Percentiles rank a stretch among this genome's conserved stretches.
phyloP scores from a whole-genome alignment of 768 basidiomycete species.

The Hygrophorus pudorinus region DNA sequence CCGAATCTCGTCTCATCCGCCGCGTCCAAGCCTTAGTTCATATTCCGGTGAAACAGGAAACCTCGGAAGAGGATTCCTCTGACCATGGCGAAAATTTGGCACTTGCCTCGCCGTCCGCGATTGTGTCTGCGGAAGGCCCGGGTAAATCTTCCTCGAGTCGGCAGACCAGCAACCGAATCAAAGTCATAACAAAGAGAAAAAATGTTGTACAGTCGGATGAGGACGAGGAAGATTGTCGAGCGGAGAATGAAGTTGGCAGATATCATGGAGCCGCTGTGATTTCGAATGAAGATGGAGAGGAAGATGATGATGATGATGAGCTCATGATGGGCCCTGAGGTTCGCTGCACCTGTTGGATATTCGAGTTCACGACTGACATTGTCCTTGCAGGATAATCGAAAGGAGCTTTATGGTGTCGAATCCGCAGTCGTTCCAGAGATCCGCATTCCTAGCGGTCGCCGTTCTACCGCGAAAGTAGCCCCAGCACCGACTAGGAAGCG shows the following conservation, averaged over 20 bases:
- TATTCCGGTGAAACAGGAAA: slow-evolving; percentile 48
- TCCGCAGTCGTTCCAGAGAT: not conserved
- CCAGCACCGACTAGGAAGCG: slow-evolving; percentile 27
- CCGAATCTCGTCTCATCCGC: slow-evolving; percentile 34
- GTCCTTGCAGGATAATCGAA: slow-evolving; percentile 27
- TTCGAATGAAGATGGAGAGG: slow-evolving; percentile 22
- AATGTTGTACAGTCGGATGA: slow-evolving; percentile 2
- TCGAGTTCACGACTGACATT: not conserved
- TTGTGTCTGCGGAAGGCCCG: not conserved
- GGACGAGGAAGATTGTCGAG: slow-evolving; percentile 4
- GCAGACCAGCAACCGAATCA: not conserved
- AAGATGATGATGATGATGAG: slow-evolving; percentile 53
- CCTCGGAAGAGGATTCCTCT: slow-evolving; percentile 26
- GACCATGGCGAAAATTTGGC: not conserved
- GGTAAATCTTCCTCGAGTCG: slow-evolving; percentile 3
- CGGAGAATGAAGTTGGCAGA: slow-evolving; percentile 19
- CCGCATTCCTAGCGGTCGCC: not conserved
- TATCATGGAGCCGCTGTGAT: slow-evolving; percentile 8
- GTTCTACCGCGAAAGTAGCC: not conserved
- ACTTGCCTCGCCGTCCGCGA: not conserved
- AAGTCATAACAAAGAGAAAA: not conserved
- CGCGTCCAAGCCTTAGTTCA: slow-evolving; percentile 57
- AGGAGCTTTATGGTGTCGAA: slow-evolving; percentile 22
- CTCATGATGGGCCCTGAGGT: slow-evolving; percentile 55
- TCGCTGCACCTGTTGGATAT: slow-evolving; percentile 3